Base-by-base conservation (phyloP, 1,284 basidiomycete genomes). In the Sporisorium graminicola region DNA sequence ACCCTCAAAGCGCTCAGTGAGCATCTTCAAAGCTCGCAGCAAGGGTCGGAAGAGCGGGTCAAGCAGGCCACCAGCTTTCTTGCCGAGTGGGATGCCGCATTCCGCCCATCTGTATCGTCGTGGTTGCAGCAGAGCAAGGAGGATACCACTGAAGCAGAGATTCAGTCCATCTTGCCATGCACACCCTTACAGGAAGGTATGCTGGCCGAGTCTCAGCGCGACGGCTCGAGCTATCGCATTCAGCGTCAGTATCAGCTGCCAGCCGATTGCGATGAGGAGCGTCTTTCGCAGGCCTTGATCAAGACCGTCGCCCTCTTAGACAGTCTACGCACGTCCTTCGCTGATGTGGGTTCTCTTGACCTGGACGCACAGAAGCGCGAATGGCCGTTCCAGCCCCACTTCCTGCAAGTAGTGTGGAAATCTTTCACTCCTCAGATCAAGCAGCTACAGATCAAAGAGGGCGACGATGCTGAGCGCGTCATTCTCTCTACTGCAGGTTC, bases 181-280 rank as follows among this genome's bases (percentile, higher is more conserved):
- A 82, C 80, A 6, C 67, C 79, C 6, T 44, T 82, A 18, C 83
- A 85, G 53, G 75, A 80, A 58, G 79, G 81, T 16, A 82, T 85
- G 81, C 77, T 85, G n/a, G 73, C 78, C 29, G 83, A 85, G 64
- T 80, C 74, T 14, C 61, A 76, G 37, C 64, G 78, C 18, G 77
- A 81, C 47, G 26, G 60, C 40, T 56, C 64, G 27, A 62, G 63
- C 53, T 83, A 82, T 61, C 79, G 81, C 60, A 68, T 81, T 22
- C 73, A 78, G 42, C 62, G 79, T 14, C 77, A 71, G 29, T 86
- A 85, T 67, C 77, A 75, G 65, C 58, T 84, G 18, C 69, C 77
- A 40, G 58, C 72, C 10, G 61, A 61, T 16, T 76, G 69, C 49
- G 67, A 67, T 37, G 33, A 74, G n/a, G 22, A 29, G 26, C 46